Evolutionary conservation across 225 moss, liverwort and hornwort species (phyloP), one percentile per base, ranked within the genome.

Genomic region (Climacium dendroides): DNA sequence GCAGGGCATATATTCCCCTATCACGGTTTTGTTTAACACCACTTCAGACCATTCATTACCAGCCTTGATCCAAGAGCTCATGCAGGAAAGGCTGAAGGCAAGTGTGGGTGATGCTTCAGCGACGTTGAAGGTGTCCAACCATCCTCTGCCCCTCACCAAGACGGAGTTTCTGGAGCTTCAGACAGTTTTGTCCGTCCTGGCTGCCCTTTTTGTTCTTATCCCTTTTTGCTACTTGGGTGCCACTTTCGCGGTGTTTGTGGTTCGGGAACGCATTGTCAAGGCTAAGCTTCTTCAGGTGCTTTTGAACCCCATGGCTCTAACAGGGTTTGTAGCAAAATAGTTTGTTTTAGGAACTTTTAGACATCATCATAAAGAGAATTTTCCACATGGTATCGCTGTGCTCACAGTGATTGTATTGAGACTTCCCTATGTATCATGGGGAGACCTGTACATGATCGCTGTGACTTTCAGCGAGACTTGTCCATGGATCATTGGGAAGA

Each of bases 161-260:
- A 93, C 87, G 59, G 97, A 98, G 87, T 94, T 94, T 81, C 71
- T 96, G 72, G 89, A 91, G 88, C 92, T 96, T 55, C 91, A 97
- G 87, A 96, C 96, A 28, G 93, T 96, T 83, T 86, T 98, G 89
- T 95, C 95, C 34, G 91, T 98, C 50, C 94, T 98, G 87, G 97
- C 98, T 78, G 97, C 98, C 28, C 92, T 97, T 32, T 98, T 98
- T 53, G 94, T 98, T 84, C 93, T 98, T 66, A 98, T 98, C 81
- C 98, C 98, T 82, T 97, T 98, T 85, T 98, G 97, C 79, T 98
- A 98, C 80, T 89, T 98, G 64, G 96, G 96, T 78, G 98, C 98
- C 39, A 93, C 96, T 88, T 98, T 96, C 61, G 91, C 97, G 50
- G 97, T 98, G 43, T 98, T 98, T 76, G 92, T 98, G 35, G 98